phyloP scores from a whole-genome alignment of 768 basidiomycete species.

The Leccinellum albellum region DNA sequence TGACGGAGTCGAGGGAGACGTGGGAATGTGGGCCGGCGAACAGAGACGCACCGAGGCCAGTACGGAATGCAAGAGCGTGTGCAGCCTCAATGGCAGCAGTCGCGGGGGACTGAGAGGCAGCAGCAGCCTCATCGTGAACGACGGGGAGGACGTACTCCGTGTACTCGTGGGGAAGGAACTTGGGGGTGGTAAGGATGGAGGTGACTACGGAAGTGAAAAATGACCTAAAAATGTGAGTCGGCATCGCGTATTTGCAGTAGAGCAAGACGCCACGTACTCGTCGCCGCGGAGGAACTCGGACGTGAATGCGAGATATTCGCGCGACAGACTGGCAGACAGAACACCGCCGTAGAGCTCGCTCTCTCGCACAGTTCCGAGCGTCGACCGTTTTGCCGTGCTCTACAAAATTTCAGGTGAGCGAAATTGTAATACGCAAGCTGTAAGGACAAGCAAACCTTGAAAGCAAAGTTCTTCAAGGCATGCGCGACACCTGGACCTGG shows the following conservation, averaged over 20 bases:
- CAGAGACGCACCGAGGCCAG: slow-evolving; percentile 87
- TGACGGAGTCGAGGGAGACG: slow-evolving; percentile 66
- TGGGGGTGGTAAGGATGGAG: slow-evolving; percentile 77
- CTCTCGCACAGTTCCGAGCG: slow-evolving; percentile 86
- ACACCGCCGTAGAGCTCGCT: slow-evolving; percentile 92
- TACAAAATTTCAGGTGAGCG: slow-evolving; percentile 31
- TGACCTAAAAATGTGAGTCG: slow-evolving; percentile 42
- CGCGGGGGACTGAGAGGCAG: slow-evolving; percentile 57
- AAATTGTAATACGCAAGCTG: neutral
- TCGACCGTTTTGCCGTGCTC: slow-evolving; percentile 84
- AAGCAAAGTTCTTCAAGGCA: slow-evolving; percentile 96
- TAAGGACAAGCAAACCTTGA: slow-evolving; percentile 68
- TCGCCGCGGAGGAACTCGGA: slow-evolving; percentile 95
- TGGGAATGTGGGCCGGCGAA: slow-evolving; percentile 71
- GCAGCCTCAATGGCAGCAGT: slow-evolving; percentile 80
- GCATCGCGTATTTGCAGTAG: neutral
- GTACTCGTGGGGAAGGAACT: slow-evolving; percentile 76
- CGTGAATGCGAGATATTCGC: slow-evolving; percentile 90
- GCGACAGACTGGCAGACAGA: slow-evolving; percentile 74
- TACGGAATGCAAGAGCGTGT: slow-evolving; percentile 89
- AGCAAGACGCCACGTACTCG: slow-evolving; percentile 63
- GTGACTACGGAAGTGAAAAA: slow-evolving; percentile 91
- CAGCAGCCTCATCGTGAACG: slow-evolving; percentile 64
- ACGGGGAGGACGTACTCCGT: slow-evolving; percentile 70
- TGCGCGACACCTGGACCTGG: slow-evolving; percentile 86